Evolutionary conservation across 768 basidiomycete species (phyloP).

Genomic region (Leccinum subgranulosum): DNA sequence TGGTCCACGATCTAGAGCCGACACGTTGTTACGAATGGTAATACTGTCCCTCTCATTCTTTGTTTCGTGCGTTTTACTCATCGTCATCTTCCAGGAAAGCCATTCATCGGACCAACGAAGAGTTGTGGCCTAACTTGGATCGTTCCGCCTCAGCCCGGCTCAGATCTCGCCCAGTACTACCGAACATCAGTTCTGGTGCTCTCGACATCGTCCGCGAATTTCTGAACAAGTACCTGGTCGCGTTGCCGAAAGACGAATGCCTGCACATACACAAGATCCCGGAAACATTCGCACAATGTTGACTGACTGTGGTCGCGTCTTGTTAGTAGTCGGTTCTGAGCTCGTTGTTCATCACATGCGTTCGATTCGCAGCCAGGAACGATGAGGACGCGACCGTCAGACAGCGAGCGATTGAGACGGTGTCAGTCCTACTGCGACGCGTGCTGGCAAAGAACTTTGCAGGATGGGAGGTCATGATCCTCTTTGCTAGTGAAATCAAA

Average conservation of each 20-base stretch:
- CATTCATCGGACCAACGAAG: not conserved
- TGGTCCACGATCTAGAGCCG: no score
- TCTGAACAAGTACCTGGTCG: slow-evolving; percentile 38
- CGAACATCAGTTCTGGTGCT: slow-evolving; percentile 46
- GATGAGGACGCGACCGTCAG: slow-evolving; percentile 17
- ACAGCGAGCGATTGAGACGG: slow-evolving; percentile 48
- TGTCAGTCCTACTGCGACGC: slow-evolving; percentile 44
- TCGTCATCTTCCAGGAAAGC: slow-evolving; percentile 45
- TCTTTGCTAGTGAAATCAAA: slow-evolving; percentile 58
- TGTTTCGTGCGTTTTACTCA: no score
- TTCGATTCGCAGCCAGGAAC: slow-evolving; percentile 36
- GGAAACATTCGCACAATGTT: no score
- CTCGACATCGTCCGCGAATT: slow-evolving; percentile 51
- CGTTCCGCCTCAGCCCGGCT: slow-evolving; percentile 35
- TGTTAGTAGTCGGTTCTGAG: slow-evolving; percentile 49
- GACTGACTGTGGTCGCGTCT: slow-evolving; percentile 5
- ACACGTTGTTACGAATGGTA: no score
- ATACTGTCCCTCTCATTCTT: no score
- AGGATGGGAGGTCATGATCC: slow-evolving; percentile 73
- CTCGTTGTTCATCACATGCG: slow-evolving; percentile 45
- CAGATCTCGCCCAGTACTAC: slow-evolving; percentile 45
- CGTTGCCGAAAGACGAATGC: slow-evolving; percentile 48
- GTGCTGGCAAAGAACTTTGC: slow-evolving; percentile 56
- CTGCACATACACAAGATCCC: slow-evolving; percentile 49
- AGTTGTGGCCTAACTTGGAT: not conserved